These are phyloP conservation scores for Rhipidocladum racemiflorum DNA, from an alignment of 176 grass and related monocot species.

Conservation along the genomic window DNA sequence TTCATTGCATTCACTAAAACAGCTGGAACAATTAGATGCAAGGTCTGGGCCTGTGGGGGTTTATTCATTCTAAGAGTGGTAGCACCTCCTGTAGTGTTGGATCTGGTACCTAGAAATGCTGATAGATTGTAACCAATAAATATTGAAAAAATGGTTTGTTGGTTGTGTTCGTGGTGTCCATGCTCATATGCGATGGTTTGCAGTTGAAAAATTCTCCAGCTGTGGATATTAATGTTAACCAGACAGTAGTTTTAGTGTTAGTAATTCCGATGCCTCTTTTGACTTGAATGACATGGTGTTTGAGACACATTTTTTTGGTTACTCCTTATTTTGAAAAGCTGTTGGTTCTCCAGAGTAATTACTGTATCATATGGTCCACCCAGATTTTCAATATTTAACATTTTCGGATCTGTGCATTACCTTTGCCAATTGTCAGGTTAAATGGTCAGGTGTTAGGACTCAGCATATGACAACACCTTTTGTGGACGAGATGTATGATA, in stretches of 20 bases:
- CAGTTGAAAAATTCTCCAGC: too few species aligned
- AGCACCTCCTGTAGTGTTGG: not conserved
- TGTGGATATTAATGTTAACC: too few species aligned
- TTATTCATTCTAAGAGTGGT: not conserved
- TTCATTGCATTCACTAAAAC: slow-evolving; percentile 16
- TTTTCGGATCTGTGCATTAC: not conserved
- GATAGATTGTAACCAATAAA: not conserved
- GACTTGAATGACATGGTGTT: too few species aligned
- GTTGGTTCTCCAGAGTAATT: not conserved
- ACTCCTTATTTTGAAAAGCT: not conserved
- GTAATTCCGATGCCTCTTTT: not conserved
- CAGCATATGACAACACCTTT: slow-evolving; percentile 97
- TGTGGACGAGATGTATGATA: slow-evolving; percentile 92
- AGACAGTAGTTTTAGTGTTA: not conserved
- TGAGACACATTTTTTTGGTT: not conserved
- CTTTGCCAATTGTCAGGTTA: slow-evolving; percentile 61
- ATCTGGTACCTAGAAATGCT: not conserved
- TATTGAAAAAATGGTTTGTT: not conserved
- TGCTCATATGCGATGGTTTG: not conserved
- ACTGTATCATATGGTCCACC: not conserved
- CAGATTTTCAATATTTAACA: slow-evolving; percentile 6
- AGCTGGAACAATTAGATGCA: not conserved
- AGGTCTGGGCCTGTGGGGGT: too few species aligned
- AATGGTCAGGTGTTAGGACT: slow-evolving; percentile 95
- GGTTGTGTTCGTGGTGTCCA: not conserved